Conservation (phyloP, 1,139 yeast species). For the Kodamaea alishanica region DNA sequence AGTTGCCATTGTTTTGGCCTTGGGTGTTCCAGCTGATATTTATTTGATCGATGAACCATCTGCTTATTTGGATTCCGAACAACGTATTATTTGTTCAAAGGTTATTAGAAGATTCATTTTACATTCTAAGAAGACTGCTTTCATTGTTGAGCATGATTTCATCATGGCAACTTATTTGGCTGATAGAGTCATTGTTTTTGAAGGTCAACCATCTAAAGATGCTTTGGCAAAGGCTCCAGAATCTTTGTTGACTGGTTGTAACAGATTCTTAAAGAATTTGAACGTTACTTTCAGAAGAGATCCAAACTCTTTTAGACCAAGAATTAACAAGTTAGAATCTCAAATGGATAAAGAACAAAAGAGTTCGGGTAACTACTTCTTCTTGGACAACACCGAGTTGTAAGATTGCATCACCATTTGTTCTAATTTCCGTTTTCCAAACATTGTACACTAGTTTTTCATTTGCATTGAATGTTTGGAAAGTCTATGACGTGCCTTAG, state of each 20-base stretch:
- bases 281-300: conserved; percentile 99
- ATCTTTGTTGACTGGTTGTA: conserved; percentile 93
- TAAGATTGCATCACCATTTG: conserved; percentile 16
- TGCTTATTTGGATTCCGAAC: conserved; percentile 97
- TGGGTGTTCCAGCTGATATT: conserved; percentile 94
- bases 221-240: conserved; percentile 87
- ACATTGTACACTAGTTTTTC: conserved; percentile 14
- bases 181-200: conserved; percentile 96
- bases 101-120: conserved; percentile 94
- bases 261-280: conserved; percentile 91
- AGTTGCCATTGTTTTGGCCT: conserved; percentile 92
- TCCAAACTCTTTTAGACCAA: conserved; percentile 95
- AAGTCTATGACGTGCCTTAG: conserved; percentile 14
- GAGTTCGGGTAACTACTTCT: conserved; percentile 86
- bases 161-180: conserved; percentile 99
- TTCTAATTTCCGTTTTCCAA: conserved; percentile 1
- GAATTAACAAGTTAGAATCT: conserved; percentile 94
- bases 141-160: conserved; percentile 98
- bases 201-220: conserved; percentile 84
- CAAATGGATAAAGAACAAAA: conserved; percentile 99
- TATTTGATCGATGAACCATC: conserved; percentile 98
- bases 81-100: conserved; percentile 97
- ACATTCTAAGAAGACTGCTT: conserved; percentile 96
- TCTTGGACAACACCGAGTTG: conserved; percentile 68
- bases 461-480: conserved; percentile 11